phyloP scores from a whole-genome alignment of 768 basidiomycete species.

The Hydnum rufescens region DNA sequence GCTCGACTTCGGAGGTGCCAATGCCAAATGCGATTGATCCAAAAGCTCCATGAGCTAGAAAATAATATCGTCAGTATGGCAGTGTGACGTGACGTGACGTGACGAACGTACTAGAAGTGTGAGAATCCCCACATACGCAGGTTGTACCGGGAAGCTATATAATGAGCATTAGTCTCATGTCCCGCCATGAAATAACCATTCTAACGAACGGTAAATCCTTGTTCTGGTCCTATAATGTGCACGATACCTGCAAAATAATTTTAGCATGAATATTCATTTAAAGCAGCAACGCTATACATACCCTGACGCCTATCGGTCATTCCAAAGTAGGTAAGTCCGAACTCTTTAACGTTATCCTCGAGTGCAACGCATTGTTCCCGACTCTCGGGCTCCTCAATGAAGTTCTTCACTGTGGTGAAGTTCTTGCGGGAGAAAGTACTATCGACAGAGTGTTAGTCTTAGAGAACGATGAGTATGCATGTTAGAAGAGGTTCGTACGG shows the following conservation, averaged over 20 bases:
- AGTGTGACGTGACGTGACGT: not conserved
- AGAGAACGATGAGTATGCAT: not conserved
- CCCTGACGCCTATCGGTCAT: slow-evolving; percentile 80
- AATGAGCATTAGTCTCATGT: not conserved
- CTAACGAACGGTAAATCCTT: slow-evolving; percentile 60
- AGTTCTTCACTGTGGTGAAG: slow-evolving; percentile 46
- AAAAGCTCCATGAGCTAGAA: slow-evolving; percentile 71
- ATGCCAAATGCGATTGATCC: slow-evolving; percentile 87
- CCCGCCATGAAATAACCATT: not conserved
- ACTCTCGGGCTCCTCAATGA: slow-evolving; percentile 71
- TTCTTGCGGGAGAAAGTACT: slow-evolving; percentile 59
- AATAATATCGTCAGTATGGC: not conserved
- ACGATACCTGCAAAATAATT: slow-evolving; percentile 37
- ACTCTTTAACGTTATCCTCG: slow-evolving; percentile 80
- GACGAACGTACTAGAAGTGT: slow-evolving; percentile 57
- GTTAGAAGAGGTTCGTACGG: slow-evolving; percentile 32
- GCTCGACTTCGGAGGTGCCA: slow-evolving; percentile 86
- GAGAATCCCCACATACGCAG: slow-evolving; percentile 83
- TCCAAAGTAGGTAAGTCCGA: slow-evolving; percentile 82
- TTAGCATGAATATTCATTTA: not conserved
- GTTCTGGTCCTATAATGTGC: slow-evolving; percentile 83
- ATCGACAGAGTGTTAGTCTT: not conserved
- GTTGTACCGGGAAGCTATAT: slow-evolving; percentile 51
- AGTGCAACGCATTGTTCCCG: slow-evolving; percentile 66
- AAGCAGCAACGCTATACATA: slow-evolving; percentile 14